Conservation (phyloP, 2,329 filamentous ascomycete species). For the Huntiella bhutanensis region DNA sequence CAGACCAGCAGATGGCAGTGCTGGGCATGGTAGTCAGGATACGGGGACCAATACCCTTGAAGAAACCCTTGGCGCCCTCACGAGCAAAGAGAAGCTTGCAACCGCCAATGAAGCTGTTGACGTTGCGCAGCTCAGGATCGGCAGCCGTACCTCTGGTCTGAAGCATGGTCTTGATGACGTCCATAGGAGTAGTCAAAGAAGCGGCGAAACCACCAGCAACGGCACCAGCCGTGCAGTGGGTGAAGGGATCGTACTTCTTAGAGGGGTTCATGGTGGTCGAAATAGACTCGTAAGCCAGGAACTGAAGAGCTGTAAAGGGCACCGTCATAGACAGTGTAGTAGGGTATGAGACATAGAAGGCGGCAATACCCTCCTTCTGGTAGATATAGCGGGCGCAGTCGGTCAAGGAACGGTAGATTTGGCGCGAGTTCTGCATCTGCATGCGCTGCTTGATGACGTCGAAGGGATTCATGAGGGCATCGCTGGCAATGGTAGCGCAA, state of each 20-base stretch:
- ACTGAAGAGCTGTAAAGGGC: constrained; percentile 90
- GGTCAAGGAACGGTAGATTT: constrained; percentile 63
- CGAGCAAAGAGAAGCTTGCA: constrained; percentile 65
- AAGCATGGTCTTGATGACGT: constrained; percentile 94
- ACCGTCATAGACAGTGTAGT: constrained; percentile 98
- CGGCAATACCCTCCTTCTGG: constrained; percentile 65
- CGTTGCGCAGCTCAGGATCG: constrained; percentile 66
- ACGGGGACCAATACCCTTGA: constrained; percentile 77
- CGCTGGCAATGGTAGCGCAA: constrained; percentile 86
- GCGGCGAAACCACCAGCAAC: constrained; percentile 86
- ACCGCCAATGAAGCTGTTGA: constrained; percentile 63
- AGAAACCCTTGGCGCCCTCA: constrained; percentile 74
- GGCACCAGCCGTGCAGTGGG: constrained; percentile 82
- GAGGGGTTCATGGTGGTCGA: constrained; percentile 82
- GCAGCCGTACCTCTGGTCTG: constrained; percentile 76
- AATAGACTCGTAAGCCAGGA: constrained; percentile 92
- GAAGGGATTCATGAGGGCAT: constrained; percentile 98
- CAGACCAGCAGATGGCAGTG: constrained; percentile 97
- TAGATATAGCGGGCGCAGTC: constrained; percentile 85
- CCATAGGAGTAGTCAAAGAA: constrained; percentile 84
- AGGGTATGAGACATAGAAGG: constrained; percentile 97
- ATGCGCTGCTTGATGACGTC: constrained; percentile 99
- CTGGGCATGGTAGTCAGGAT: constrained; percentile 96
- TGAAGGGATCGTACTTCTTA: constrained; percentile 75
- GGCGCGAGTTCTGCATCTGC: constrained; percentile 89